phyloP scores from a whole-genome alignment of 108 stramenopile species.

The Seminavis robusta region DNA sequence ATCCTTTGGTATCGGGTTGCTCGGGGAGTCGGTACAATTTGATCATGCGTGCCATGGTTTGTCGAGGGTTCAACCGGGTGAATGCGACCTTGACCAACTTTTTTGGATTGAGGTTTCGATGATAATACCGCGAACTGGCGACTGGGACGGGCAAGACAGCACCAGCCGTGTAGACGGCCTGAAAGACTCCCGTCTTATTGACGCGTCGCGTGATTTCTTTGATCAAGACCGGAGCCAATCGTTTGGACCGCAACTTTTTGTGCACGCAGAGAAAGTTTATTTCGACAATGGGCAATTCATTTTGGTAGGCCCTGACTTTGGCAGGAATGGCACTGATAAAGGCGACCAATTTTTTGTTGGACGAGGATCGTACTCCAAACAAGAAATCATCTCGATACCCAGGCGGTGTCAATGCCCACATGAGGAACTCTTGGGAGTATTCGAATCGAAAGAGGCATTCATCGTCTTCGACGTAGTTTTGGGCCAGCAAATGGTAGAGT shows the following conservation, averaged over 20 bases:
- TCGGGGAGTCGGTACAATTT: conserved; percentile 86
- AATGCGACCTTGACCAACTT: conserved; percentile 96
- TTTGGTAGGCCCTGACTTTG: conserved; percentile 52
- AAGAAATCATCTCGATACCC: conserved; percentile 79
- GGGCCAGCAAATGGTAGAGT: conserved; percentile 91
- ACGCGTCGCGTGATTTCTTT: conserved; percentile 99
- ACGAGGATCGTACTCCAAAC: conserved; percentile 85
- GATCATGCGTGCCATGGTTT: conserved; percentile 94
- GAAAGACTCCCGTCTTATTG: conserved; percentile 88
- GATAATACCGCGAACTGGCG: conserved; percentile 91
- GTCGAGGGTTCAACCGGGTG: conserved; percentile 74
- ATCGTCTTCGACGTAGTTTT: conserved; percentile 99
- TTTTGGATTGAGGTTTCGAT: conserved; percentile 91
- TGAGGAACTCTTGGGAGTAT: conserved; percentile 87
- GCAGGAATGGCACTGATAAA: conserved; percentile 96
- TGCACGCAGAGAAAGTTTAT: conserved; percentile 99
- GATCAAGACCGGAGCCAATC: conserved; percentile 97
- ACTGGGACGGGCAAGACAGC: conserved; percentile 94
- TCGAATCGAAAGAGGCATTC: conserved; percentile 97
- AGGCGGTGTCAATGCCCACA: conserved; percentile 96
- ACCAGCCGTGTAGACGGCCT: conserved; percentile 99
- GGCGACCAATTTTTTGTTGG: conserved; percentile 84
- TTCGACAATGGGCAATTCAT: conserved; percentile 76
- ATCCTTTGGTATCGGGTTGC: conserved; percentile 26
- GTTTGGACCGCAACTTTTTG: conserved; percentile 95